Percentiles rank a stretch among this genome's conserved stretches.
Evolutionary conservation across 169 alveolate species (phyloP).

Genomic region (Eimeria praecox): DNA sequence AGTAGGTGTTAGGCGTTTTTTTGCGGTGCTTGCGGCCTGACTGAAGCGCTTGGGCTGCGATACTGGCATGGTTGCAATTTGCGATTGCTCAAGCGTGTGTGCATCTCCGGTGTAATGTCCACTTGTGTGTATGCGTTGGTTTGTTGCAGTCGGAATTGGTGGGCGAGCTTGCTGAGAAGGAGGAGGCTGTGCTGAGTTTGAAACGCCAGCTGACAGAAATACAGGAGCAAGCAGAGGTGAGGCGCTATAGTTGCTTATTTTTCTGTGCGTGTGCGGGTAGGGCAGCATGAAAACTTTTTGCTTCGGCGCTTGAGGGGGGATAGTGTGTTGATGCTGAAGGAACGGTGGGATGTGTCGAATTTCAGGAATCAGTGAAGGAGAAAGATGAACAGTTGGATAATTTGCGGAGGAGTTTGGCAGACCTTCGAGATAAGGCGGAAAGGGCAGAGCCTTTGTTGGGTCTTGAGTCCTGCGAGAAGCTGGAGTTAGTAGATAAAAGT

Average conservation of each 20-base stretch:
- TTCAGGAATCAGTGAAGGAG: conserved; percentile 56
- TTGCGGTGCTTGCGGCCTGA: no score
- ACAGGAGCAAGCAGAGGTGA: conserved; percentile 24
- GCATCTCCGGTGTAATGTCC: no score
- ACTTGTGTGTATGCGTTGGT: background rate
- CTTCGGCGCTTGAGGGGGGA: background rate
- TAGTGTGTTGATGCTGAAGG: background rate
- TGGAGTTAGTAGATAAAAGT: background rate
- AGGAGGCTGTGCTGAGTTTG: conserved; percentile 2
- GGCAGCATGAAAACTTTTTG: background rate
- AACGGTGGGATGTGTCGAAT: background rate
- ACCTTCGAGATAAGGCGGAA: conserved; percentile 55
- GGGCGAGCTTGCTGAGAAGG: conserved; percentile 48
- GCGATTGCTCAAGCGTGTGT: no score
- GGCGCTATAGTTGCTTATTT: background rate
- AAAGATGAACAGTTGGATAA: conserved; percentile 45
- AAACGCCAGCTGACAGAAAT: conserved; percentile 46
- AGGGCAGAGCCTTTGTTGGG: conserved; percentile 39
- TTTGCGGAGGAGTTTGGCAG: conserved; percentile 57
- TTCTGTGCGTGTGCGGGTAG: background rate
- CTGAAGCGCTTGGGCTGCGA: no score
- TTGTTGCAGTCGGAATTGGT: conserved; percentile 36
- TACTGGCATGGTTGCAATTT: no score
- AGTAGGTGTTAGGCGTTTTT: no score
- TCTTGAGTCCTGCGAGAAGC: conserved; percentile 17